Conservation (phyloP, 2,329 filamentous ascomycete genomes). For the Monilinia aucupariae region DNA sequence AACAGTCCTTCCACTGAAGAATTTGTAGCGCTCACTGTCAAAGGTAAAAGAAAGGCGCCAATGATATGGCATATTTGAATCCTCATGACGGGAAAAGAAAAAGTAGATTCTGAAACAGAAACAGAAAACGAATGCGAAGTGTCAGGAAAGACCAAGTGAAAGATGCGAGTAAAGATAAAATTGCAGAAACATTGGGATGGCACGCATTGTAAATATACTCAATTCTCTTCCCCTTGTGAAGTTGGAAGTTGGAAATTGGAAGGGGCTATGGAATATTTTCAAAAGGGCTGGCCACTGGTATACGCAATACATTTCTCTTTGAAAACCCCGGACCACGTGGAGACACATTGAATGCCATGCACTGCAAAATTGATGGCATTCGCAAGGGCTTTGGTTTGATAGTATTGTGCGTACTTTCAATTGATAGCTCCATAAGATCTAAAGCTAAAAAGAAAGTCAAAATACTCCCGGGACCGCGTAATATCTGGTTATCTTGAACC, state of each 20-base stretch:
- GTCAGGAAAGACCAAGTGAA: neutral
- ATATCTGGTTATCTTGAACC: neutral
- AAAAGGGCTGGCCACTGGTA: neutral
- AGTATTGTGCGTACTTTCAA: no score
- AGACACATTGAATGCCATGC: neutral
- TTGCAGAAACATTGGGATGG: neutral
- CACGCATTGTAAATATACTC: neutral
- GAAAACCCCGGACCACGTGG: neutral
- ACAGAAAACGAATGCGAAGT: neutral
- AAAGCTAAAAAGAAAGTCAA: neutral
- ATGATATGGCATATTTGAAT: conserved; percentile 5
- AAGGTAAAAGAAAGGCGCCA: conserved; percentile 5
- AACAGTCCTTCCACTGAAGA: neutral
- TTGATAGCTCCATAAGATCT: neutral
- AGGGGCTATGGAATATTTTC: neutral
- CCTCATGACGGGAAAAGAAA: neutral
- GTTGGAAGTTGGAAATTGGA: no score
- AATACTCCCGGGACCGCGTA: neutral
- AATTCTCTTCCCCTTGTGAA: neutral
- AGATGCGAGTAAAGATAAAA: neutral
- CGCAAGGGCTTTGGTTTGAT: neutral
- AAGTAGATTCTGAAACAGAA: neutral
- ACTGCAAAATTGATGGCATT: neutral
- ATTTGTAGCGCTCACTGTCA: neutral
- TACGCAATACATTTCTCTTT: neutral